Evolutionary conservation across 495 filamentous ascomycete species (phyloP), one percentile per base, ranked within the genome.

Genomic region (Penicillium parvum): DNA sequence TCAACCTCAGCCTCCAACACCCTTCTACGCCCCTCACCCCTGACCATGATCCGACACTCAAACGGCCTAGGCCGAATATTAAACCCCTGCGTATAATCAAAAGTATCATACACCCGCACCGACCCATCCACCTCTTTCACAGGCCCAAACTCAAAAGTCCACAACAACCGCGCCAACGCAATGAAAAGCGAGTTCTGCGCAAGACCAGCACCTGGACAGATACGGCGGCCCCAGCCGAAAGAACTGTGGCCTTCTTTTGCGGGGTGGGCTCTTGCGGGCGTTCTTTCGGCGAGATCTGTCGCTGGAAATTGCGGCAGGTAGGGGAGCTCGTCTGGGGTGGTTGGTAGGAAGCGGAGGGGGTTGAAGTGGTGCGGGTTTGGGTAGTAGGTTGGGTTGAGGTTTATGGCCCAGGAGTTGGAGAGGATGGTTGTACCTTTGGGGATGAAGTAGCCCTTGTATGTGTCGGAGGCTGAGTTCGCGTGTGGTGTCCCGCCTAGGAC

Each of bases 401-500:
- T 60, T 43, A 75, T 72, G 4, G 58, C 47, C 68, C 71, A 75
- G 19, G 61, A 64, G 35, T 73, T 73, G 33, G 57, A 59, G 22
- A 74, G 49, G 7, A 75, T 62, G 7, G 52, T 64, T 4, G 72
- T 64, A 28, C 64, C 58, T 37, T 69, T 63, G 12, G 75, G 73
- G 29, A 77, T 75, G 7, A 55, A 59, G 50, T 64, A 70, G 21
- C 70, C 75, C 9, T 65, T 44, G 42, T 77, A 75, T 25, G 69
- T 68, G 40, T 81, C 75, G 34, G 78, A 76, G 4, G 65, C 52
- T 3, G 68, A 54, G 11, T 68, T 66, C 4, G 68, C 66, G 45
- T 84, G 79, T 0, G 78, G 78, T 71, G 73, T 45, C 25, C 82
- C 64, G 3, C 57, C 65, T 10, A 64, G 57, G 1, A 73, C 59